A percentile compares a stretch with the other conserved stretches of the same genome.
Evolutionary conservation across 176 grass and related monocot species (phyloP).

Genomic region (Oryza australiensis): DNA sequence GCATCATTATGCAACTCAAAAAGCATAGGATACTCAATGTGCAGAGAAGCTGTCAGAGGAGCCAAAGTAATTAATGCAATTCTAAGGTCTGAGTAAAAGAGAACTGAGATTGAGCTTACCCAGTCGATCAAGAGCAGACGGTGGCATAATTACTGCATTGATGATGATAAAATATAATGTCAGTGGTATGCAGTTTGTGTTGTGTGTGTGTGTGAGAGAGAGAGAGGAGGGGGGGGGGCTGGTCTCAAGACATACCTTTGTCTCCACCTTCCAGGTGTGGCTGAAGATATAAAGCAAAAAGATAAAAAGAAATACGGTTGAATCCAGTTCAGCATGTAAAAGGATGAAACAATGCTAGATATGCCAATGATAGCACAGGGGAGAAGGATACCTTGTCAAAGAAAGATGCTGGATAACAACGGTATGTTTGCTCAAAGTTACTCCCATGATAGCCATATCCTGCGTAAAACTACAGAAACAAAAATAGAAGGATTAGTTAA

Average conservation of each 20-base stretch:
- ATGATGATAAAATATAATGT: conserved; percentile 22
- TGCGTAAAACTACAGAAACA: conserved; percentile 52
- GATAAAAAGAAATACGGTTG: conserved; percentile 9
- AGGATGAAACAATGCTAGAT: background rate
- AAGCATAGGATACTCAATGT: conserved; percentile 90
- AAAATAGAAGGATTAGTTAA: background rate
- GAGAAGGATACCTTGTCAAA: conserved; percentile 71
- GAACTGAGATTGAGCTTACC: conserved; percentile 46
- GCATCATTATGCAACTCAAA: conserved; percentile 83
- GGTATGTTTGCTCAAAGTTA: conserved; percentile 75
- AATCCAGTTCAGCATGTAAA: conserved; percentile 28
- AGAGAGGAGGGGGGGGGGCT: background rate
- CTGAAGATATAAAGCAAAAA: conserved; percentile 48
- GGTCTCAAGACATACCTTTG: conserved; percentile 47
- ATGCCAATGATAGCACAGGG: background rate
- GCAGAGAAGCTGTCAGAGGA: conserved; percentile 65
- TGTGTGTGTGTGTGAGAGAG: background rate
- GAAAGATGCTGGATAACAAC: conserved; percentile 82
- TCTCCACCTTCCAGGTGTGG: conserved; percentile 80
- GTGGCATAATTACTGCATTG: conserved; percentile 82
- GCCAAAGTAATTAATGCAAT: conserved; percentile 10
- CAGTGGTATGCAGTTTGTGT: conserved; percentile 12
- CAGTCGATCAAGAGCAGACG: conserved; percentile 86
- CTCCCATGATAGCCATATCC: conserved; percentile 56
- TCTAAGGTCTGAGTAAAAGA: background rate